Conservation (phyloP, 2,329 filamentous ascomycete species). For the Fusarium newnesense region DNA sequence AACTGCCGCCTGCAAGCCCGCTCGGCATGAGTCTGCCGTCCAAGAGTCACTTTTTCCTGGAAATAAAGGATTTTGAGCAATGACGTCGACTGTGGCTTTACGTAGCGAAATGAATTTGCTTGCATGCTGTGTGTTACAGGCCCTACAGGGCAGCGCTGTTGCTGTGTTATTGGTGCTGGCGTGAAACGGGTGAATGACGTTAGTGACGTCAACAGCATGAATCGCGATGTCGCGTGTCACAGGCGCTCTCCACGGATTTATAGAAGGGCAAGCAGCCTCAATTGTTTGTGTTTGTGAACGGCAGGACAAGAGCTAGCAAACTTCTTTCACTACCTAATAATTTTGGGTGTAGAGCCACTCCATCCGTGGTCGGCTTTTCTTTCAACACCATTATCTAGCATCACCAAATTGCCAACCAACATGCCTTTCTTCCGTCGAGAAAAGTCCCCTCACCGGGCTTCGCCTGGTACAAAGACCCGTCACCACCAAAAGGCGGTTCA, state of each 20-base stretch:
- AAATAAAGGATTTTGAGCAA: not conserved
- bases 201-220: conserved; percentile 28
- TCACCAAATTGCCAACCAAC: conserved; percentile 16
- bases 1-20: conserved; percentile 26
- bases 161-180: not conserved
- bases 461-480: conserved; percentile 2
- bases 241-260: conserved; percentile 16
- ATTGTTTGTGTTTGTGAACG: not conserved
- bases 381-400: not conserved
- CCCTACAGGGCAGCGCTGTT: not conserved
- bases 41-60: conserved; percentile 11
- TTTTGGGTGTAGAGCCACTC: not conserved
- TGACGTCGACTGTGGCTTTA: conserved; percentile 35
- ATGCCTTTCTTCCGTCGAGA: conserved; percentile 31
- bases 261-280: conserved; percentile 13
- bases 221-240: not conserved
- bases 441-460: conserved; percentile 25
- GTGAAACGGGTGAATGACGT: conserved; percentile 7
- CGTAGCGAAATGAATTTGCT: not conserved
- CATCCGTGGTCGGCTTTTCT: not conserved
- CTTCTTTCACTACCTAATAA: not conserved
- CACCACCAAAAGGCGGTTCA: conserved; percentile 18
- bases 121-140: not conserved
- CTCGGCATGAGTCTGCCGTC: conserved; percentile 37
- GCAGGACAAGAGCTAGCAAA: conserved; percentile 7